These are phyloP conservation scores for Pichia ethanolica DNA, from an alignment of 805 yeast species.

Conservation along the genomic window DNA sequence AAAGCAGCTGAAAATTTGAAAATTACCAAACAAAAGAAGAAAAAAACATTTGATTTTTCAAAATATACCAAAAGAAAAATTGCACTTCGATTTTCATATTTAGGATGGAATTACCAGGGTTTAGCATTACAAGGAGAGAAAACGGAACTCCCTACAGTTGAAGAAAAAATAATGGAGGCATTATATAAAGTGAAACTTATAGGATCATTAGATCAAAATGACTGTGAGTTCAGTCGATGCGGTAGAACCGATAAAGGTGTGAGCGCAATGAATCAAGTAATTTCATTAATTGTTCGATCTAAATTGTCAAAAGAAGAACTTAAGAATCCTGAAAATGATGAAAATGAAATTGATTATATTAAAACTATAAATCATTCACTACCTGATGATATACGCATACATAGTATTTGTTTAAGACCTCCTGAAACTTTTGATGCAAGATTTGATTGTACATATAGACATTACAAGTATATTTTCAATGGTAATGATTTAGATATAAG, in stretches of 20 bases:
- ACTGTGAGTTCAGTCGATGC: constrained; percentile 76
- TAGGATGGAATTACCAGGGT: constrained; percentile 95
- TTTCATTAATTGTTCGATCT: constrained; percentile 72
- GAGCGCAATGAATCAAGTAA: constrained; percentile 93
- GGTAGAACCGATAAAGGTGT: constrained; percentile 97
- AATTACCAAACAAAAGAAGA: constrained; percentile 17
- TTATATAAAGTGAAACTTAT: constrained; percentile 60
- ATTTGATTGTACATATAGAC: constrained; percentile 81
- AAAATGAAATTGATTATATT: constrained; percentile 67
- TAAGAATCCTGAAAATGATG: constrained; percentile 45
- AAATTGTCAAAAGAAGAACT: constrained; percentile 58
- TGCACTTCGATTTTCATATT: constrained; percentile 77
- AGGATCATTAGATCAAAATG: constrained; percentile 47
- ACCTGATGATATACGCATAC: constrained; percentile 78
- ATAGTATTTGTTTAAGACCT: constrained; percentile 75
- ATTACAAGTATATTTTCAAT: constrained; percentile 75
- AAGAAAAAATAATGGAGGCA: constrained; percentile 66
- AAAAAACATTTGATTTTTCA: constrained; percentile 54
- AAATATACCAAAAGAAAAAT: constrained; percentile 58
- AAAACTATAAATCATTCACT: constrained; percentile 65
- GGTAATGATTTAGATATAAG: constrained; percentile 51
- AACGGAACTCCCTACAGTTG: constrained; percentile 82
- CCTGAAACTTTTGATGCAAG: constrained; percentile 84
- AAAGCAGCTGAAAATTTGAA: background rate
- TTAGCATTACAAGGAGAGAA: constrained; percentile 72